A percentile compares a stretch with the other conserved stretches of the same genome.
These are phyloP conservation scores for Fusarium chaquense DNA, from an alignment of 2,329 filamentous ascomycete species.

Conservation along the genomic window DNA sequence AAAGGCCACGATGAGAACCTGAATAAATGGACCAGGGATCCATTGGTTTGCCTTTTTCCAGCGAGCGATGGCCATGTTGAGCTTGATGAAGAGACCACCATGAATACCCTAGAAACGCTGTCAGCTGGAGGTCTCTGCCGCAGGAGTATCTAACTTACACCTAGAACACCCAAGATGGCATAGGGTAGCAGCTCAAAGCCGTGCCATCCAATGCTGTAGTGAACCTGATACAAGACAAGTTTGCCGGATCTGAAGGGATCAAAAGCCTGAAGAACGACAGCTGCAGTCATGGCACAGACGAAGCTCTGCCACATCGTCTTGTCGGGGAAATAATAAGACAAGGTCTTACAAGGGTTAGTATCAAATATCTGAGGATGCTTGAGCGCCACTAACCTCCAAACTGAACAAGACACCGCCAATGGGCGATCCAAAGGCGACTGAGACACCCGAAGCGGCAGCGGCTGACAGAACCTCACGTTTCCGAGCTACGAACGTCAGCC, in stretches of 20 bases:
- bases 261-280: constrained; percentile 89
- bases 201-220: constrained; percentile 92
- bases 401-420: constrained; percentile 96
- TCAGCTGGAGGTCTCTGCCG: neutral
- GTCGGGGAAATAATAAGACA: constrained; percentile 97
- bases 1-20: constrained; percentile 83
- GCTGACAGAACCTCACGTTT: constrained; percentile 95
- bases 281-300: constrained; percentile 98
- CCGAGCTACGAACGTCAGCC: constrained; percentile 69
- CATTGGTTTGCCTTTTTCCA: constrained; percentile 78
- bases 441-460: constrained; percentile 91
- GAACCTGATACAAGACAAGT: constrained; percentile 95
- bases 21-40: constrained; percentile 78
- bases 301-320: constrained; percentile 99
- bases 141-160: constrained; percentile 58
- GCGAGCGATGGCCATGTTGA: constrained; percentile 87
- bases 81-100: constrained; percentile 92
- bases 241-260: constrained; percentile 97
- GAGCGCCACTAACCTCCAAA: constrained; percentile 72
- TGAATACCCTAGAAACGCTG: constrained; percentile 76
- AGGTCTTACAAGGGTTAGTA: constrained; percentile 52
- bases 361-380: neutral
- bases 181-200: constrained; percentile 94
- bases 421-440: constrained; percentile 92
- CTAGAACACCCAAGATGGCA: constrained; percentile 84